A percentile compares a stretch with the other conserved stretches of the same genome.
Conservation (phyloP, 2,329 filamentous ascomycete species). For the Periconia macrospinosa region DNA sequence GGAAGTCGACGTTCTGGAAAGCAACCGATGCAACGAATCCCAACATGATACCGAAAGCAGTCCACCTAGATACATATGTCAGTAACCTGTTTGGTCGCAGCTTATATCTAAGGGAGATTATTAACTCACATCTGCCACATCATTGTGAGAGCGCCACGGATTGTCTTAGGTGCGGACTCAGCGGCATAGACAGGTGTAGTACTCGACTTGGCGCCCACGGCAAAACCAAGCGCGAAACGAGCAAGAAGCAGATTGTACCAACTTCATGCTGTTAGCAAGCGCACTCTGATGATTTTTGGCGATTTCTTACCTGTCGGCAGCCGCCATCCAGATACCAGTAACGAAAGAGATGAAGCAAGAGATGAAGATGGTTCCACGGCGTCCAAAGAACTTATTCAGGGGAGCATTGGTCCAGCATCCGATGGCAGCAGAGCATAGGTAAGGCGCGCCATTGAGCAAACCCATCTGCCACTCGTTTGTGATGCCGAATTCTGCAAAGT, state of each 20-base stretch:
- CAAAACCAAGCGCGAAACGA: slow-evolving; percentile 36
- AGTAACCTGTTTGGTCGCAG: too few species aligned
- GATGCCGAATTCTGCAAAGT: slow-evolving; percentile 33
- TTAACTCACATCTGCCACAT: slow-evolving; percentile 53
- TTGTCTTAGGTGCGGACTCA: slow-evolving; percentile 52
- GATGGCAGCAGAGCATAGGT: slow-evolving; percentile 45
- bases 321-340: slow-evolving; percentile 37
- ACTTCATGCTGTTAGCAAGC: slow-evolving; percentile 2
- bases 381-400: slow-evolving; percentile 33
- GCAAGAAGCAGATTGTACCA: slow-evolving; percentile 37
- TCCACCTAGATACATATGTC: background rate
- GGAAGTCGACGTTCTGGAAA: slow-evolving; percentile 28
- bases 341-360: slow-evolving; percentile 37
- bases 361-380: slow-evolving; percentile 37
- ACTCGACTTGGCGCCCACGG: slow-evolving; percentile 34
- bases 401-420: slow-evolving; percentile 39
- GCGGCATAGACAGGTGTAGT: slow-evolving; percentile 53
- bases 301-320: slow-evolving; percentile 21
- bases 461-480: slow-evolving; percentile 31
- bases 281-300: background rate
- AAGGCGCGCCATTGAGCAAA: slow-evolving; percentile 32
- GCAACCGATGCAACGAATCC: slow-evolving; percentile 36
- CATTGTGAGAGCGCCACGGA: slow-evolving; percentile 55
- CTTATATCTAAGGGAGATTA: background rate
- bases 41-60: slow-evolving; percentile 35